A percentile compares a stretch with the other conserved stretches of the same genome.
phyloP scores from a whole-genome alignment of 2,329 filamentous ascomycete species.

The Atkinsonella hypoxylon region DNA sequence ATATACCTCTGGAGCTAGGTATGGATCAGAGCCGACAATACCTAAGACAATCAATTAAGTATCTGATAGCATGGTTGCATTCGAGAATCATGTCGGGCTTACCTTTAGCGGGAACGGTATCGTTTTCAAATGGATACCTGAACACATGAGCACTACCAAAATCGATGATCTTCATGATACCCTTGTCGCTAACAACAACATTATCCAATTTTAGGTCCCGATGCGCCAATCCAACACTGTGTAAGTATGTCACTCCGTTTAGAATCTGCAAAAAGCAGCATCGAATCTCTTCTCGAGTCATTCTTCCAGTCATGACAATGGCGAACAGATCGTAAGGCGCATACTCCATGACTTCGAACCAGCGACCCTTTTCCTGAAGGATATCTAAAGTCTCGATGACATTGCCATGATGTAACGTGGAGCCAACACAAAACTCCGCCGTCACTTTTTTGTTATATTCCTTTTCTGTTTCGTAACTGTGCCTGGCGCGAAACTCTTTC shows the following conservation, averaged over 20 bases:
- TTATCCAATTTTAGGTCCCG: conserved; percentile 95
- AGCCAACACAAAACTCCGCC: conserved; percentile 95
- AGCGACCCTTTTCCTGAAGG: conserved; percentile 82
- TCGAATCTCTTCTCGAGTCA: conserved; percentile 80
- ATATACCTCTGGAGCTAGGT: conserved; percentile 93
- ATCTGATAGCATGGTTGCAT: not conserved
- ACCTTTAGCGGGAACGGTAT: conserved; percentile 27
- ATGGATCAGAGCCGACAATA: conserved; percentile 77
- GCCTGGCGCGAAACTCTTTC: conserved; percentile 87
- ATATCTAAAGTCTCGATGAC: conserved; percentile 98
- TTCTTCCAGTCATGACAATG: conserved; percentile 97
- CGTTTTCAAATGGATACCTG: conserved; percentile 91
- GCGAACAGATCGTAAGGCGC: conserved; percentile 93
- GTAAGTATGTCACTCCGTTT: conserved; percentile 86
- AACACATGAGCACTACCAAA: conserved; percentile 97
- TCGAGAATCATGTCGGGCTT: conserved; percentile 4
- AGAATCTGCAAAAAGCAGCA: conserved; percentile 92
- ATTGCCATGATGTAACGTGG: conserved; percentile 92
- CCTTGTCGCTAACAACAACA: conserved; percentile 88
- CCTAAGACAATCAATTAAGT: conserved; percentile 22
- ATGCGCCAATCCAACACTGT: conserved; percentile 90
- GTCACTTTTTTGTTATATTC: conserved; percentile 98
- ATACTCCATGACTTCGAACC: conserved; percentile 99
- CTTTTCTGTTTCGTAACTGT: conserved; percentile 85
- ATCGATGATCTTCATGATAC: conserved; percentile 99